Evolutionary conservation across 345 rosid species (phyloP), one percentile per base, ranked within the genome.

Genomic region (Turritis glabra): DNA sequence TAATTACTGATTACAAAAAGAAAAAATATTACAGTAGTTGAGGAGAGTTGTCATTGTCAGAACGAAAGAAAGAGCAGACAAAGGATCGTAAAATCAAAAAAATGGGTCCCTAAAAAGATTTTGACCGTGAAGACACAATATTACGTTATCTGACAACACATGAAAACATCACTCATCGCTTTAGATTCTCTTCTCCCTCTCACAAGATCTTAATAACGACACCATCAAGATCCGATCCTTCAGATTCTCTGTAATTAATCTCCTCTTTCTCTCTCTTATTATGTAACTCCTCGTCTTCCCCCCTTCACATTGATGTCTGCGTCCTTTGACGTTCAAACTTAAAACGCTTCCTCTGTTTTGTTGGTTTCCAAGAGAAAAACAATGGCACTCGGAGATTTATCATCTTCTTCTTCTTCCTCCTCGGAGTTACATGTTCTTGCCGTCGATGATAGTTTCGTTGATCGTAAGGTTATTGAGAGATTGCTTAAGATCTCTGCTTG

Each of bases 371-470:
- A 4, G 55, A 18, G 3, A 43, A n/a, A 13, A 26, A 19, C 57
- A 30, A 81, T 74, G 83, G 72, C 77, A 8, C 73, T 78, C 14
- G 79, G 73, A 21, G 85, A 84, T 30, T 44, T 75, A 3, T 12
- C 54, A 46, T 46, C 68, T 25, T 55, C 71, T 18, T 29, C 64
- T 23, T 68, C 75, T 48, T 35, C 63, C 46, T 74, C 83, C 17
- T 79, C 79, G 74, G 91, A 93, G 86, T 79, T 93, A 21, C 98
- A 93, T 77, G 98, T 93, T 82, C 91, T 93, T 5, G 98, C 97
- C 5, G 98, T 93, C 0, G 98, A 93, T 79, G 98, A 93, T 66
- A 93, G 92, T 48, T 68, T 77, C 10, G 90, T 90, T 1, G 97
- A 93, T 71, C 84, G 97, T 38, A 90, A 86, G 51, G 84, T 93